phyloP scores from a whole-genome alignment of 306 rosid species.

The Oemleria cerasiformis region DNA sequence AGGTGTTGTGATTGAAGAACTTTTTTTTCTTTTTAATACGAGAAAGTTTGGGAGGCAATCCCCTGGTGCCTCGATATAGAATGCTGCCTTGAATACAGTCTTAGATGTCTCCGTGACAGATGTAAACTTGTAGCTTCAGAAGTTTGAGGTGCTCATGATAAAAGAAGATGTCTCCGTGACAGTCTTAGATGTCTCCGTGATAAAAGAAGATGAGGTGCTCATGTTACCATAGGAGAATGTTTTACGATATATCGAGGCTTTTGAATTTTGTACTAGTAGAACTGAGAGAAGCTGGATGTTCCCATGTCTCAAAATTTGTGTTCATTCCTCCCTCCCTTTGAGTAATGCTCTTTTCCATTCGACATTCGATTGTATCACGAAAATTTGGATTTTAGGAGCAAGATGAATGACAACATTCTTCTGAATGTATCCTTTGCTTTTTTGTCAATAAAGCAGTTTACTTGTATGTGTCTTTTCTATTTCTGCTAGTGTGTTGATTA shows the following conservation, averaged over 20 bases:
- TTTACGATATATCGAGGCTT: slow-evolving; percentile 26
- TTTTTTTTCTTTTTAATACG: neutral
- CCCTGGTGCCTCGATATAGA: slow-evolving; percentile 33
- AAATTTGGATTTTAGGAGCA: neutral
- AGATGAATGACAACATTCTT: neutral
- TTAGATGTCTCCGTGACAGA: slow-evolving; percentile 27
- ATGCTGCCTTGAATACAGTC: neutral
- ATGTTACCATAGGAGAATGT: slow-evolving; percentile 27
- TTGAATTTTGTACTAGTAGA: slow-evolving; percentile 26
- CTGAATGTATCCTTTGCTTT: neutral
- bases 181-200: no score
- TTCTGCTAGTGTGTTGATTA: no score
- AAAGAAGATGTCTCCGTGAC: no score
- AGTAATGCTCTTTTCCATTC: neutral
- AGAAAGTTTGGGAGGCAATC: slow-evolving; percentile 36
- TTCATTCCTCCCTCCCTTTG: neutral
- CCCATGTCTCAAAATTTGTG: neutral
- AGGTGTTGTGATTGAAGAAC: slow-evolving; percentile 49
- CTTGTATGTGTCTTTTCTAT: neutral
- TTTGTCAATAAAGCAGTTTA: neutral
- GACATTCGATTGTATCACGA: neutral
- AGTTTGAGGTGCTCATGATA: slow-evolving; percentile 18
- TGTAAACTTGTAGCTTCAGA: slow-evolving; percentile 44
- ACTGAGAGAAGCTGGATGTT: slow-evolving; percentile 25
- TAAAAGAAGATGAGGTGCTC: slow-evolving; percentile 20